Base-by-base conservation (phyloP, 768 basidiomycete genomes). In the Pleurotus ostreatus region DNA sequence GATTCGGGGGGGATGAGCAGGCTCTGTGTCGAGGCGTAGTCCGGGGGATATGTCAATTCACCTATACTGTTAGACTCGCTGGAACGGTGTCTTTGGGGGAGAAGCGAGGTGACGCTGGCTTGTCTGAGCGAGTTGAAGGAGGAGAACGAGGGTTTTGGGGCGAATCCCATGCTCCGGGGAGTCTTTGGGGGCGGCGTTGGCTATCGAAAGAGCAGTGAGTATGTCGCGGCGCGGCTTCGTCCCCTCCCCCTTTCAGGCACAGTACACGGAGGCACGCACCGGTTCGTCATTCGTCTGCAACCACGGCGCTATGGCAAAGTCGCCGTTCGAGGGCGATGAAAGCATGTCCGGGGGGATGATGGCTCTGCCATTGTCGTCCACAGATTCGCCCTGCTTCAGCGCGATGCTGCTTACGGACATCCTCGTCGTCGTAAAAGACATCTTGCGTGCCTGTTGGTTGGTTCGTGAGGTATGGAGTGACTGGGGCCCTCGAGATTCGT, bases 181-280 rank as follows among this genome's bases (percentile, higher is more conserved):
- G 67, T 47, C 13, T 61, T 61, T 44, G 65, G 61, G 61, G 78
- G 80, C 30, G 78, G 72, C 15, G 78, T 76, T 8, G 74, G 76
- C 51, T 53, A 41, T 37, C 16, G 37, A 20, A 2, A 73, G 73
- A 2, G 23, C 23, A 25, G 78, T 76, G 78, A 79, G 61, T 37
- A 54, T 44, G 23, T 4, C 23, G n/a, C 25, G n/a, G 15, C 3
- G 46, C n/a, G 13, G 26, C 30, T 11, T 30, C 30, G 30, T 30
- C 30, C 11, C 30, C 30, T 44, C 22, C 49, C 20, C 11, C 40
- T 56, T 43, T 40, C 62, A 59, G 46, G 59, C 46, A 60, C 48
- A 41, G 46, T 20, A 38, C 45, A 47, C 4, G 55, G 46, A 8
- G 52, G 60, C 38, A 45, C 55, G 13, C 46, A 62, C 54, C 41